Evolutionary conservation across 2,329 filamentous ascomycete genomes (phyloP).

Genomic region (Claviceps sorghi): DNA sequence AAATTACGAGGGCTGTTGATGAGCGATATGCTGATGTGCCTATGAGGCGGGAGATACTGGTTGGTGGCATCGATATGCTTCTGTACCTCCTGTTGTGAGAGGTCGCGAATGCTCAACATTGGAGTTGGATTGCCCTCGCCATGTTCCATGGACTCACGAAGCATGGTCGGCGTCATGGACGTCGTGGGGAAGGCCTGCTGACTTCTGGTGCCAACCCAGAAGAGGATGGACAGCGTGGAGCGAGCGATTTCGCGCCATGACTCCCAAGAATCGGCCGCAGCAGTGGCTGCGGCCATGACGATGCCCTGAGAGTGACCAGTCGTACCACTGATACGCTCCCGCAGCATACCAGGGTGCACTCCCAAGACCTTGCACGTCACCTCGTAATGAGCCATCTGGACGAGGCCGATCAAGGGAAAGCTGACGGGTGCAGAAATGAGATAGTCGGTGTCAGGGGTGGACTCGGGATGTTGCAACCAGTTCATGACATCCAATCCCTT

Average conservation of each 20-base stretch:
- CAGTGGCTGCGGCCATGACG: constrained; percentile 81
- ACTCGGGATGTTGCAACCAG: constrained; percentile 80
- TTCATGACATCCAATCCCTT: constrained; percentile 92
- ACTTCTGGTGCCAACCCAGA: constrained; percentile 96
- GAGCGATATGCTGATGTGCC: constrained; percentile 88
- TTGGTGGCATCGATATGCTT: constrained; percentile 96
- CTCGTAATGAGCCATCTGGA: constrained; percentile 89
- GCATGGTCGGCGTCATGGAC: constrained; percentile 75
- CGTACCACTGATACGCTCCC: constrained; percentile 70
- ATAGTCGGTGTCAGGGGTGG: constrained; percentile 88
- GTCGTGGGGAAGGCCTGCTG: constrained; percentile 95
- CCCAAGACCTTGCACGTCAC: constrained; percentile 88
- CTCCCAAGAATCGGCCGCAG: constrained; percentile 85
- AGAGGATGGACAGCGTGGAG: constrained; percentile 78
- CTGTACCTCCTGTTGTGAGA: constrained; percentile 76
- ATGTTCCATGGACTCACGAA: constrained; percentile 86
- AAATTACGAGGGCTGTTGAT: constrained; percentile 96
- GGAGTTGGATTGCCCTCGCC: constrained; percentile 93
- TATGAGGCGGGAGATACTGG: constrained; percentile 80
- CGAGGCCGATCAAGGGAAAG: constrained; percentile 87
- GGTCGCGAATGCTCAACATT: constrained; percentile 93
- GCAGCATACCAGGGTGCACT: constrained; percentile 73
- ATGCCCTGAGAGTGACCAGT: constrained; percentile 96
- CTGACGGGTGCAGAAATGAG: constrained; percentile 89
- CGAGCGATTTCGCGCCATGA: constrained; percentile 69